Base-by-base conservation (phyloP, 2,329 filamentous ascomycete species). In the Epichloe scottii region DNA sequence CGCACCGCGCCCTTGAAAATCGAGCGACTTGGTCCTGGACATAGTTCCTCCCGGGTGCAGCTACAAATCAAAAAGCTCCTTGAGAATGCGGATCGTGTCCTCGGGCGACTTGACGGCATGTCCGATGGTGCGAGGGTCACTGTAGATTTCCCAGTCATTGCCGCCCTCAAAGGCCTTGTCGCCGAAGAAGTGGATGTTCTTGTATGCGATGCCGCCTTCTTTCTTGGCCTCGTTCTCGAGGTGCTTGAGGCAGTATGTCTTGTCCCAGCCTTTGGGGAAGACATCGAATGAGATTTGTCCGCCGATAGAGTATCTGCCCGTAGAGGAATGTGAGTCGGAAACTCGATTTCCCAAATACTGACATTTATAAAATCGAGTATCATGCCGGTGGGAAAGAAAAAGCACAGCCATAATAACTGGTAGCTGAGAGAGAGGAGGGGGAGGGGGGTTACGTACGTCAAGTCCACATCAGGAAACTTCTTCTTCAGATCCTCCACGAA, bases 221-320 rank as follows among this genome's bases (percentile, higher is more conserved):
- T 78, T 75, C 71, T 77, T 72, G 56, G 85, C 83, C 68, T 96
- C 90, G 56, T 78, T 78, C 72, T 93, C 88, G 55, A 97, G 75
- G 70, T 96, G 90, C 60, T 80, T 75, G 59, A 97, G 76, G 73
- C 90, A 96, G 78, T 95, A 98, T 10, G 88, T 95, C 82, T 97
- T 98, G 74, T 98, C 93, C 93, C 93, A 98, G 63, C 93, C 93
- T 2, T 75, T 80, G 57, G 93, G 93, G 78, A 98, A 98, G 62
- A 97, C 87, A 66, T 98, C 93, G 68, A 98, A 98, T 54, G 90
- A 96, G 70, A 98, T 96, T 66, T 96, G 89, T 49, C 93, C 93
- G 60, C 93, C 93, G 62, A 98, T 95, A 56, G 89, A 91, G 76
- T 85, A 96, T 53, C 87, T 90, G 46, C 26, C 26, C 26, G 26